phyloP scores from a whole-genome alignment of 2,329 filamentous ascomycete genomes.

The Thermomyces lanuginosus region DNA sequence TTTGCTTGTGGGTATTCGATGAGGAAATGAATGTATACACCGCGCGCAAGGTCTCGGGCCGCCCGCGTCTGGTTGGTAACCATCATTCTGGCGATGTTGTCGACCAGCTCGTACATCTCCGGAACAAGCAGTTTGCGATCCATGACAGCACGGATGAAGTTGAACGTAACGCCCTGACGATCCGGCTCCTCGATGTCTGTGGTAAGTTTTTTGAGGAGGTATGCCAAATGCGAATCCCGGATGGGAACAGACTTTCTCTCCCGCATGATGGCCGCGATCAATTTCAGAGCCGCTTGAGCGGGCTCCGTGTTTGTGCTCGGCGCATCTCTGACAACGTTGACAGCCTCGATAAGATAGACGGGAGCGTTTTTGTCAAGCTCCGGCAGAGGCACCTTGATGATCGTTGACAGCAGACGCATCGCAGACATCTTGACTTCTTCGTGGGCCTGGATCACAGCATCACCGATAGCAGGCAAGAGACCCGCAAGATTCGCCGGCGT shows the following conservation, averaged over 20 bases:
- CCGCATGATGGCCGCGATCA: conserved; percentile 69
- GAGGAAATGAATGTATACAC: conserved; percentile 85
- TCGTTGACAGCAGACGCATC: conserved; percentile 66
- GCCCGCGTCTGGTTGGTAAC: conserved; percentile 85
- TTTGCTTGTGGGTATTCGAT: conserved; percentile 89
- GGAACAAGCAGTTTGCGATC: conserved; percentile 73
- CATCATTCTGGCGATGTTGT: conserved; percentile 82
- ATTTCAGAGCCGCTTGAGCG: conserved; percentile 73
- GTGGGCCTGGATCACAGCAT: conserved; percentile 65
- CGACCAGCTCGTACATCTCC: conserved; percentile 76
- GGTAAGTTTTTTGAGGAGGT: conserved; percentile 64
- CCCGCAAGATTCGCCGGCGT: conserved; percentile 65
- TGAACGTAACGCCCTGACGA: conserved; percentile 84
- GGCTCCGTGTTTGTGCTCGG: conserved; percentile 67
- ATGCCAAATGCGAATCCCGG: conserved; percentile 67
- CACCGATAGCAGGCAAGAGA: conserved; percentile 77
- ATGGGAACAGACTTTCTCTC: conserved; percentile 61
- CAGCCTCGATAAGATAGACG: conserved; percentile 71
- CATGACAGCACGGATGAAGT: conserved; percentile 76
- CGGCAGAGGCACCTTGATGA: conserved; percentile 67
- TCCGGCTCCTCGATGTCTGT: conserved; percentile 86
- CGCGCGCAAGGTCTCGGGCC: conserved; percentile 72
- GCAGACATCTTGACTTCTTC: conserved; percentile 87
- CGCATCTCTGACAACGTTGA: conserved; percentile 61
- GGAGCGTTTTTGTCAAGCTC: conserved; percentile 53